phyloP scores from a whole-genome alignment of 495 filamentous ascomycete species.

The Hypoxylon lenormandii region DNA sequence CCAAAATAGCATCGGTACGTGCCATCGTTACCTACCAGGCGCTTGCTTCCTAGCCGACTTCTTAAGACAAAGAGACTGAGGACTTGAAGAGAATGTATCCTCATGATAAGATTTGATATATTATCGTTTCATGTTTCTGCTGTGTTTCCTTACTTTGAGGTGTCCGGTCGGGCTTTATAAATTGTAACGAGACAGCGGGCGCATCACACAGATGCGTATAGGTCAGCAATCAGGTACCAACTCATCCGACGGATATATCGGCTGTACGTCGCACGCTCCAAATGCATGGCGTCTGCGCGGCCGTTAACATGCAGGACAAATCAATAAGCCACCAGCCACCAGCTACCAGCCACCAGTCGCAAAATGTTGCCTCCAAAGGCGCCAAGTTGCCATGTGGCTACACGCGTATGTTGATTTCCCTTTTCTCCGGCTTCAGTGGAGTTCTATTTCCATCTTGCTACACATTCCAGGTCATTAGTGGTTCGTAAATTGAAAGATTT shows the following conservation, averaged over 20 bases:
- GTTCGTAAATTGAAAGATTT: background rate
- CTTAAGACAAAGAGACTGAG: background rate
- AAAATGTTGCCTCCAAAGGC: background rate
- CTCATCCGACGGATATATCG: conserved; percentile 18
- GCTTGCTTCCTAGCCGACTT: conserved; percentile 10
- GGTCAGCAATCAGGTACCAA: background rate
- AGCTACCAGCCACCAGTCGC: background rate
- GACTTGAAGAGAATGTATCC: background rate
- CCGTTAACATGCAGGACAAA: conserved; percentile 6
- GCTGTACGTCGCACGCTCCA: conserved; percentile 14
- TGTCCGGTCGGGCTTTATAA: background rate
- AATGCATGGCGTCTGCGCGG: background rate
- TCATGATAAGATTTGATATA: background rate
- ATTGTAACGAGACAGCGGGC: background rate
- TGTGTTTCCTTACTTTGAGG: background rate
- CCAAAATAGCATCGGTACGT: conserved; percentile 16
- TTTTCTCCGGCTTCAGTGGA: conserved; percentile 7
- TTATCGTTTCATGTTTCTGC: background rate
- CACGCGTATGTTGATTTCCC: conserved; percentile 2
- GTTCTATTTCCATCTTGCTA: background rate
- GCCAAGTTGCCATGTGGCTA: background rate
- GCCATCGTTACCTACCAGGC: conserved; percentile 23
- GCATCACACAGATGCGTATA: background rate
- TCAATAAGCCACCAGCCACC: conserved; percentile 1
- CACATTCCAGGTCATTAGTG: background rate